Conservation (phyloP, 495 filamentous ascomycete species). For the Lophium mytilinum region DNA sequence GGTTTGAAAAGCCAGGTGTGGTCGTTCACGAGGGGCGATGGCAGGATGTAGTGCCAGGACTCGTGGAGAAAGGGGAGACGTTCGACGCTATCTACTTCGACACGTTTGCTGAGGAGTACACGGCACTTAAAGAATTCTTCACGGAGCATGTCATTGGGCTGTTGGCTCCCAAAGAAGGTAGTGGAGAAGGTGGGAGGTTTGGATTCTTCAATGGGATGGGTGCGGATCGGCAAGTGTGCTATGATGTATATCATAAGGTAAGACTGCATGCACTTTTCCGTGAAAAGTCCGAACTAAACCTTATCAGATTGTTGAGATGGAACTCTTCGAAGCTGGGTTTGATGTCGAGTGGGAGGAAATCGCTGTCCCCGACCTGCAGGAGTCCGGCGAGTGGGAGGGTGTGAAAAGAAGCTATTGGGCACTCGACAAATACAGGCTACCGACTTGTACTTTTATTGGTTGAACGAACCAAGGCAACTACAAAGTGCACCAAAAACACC, state of each 20-base stretch:
- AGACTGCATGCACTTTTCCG: background rate
- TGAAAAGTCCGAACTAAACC: background rate
- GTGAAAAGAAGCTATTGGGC: conserved; percentile 84
- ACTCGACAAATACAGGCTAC: conserved; percentile 64
- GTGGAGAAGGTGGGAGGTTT: conserved; percentile 53
- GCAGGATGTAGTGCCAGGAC: conserved; percentile 69
- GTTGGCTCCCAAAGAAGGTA: conserved; percentile 46
- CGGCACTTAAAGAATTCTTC: conserved; percentile 78
- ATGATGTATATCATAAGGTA: conserved; percentile 84
- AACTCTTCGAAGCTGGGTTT: conserved; percentile 82
- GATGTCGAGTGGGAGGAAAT: conserved; percentile 82
- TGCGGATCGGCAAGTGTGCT: conserved; percentile 83
- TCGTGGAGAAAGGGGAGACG: conserved; percentile 59
- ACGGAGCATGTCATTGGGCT: conserved; percentile 74
- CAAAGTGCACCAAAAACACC: conserved; percentile 1
- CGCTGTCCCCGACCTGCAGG: conserved; percentile 49
- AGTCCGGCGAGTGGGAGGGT: conserved; percentile 71
- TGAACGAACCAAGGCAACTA: conserved; percentile 4
- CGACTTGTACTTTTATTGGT: conserved; percentile 41
- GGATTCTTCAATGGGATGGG: conserved; percentile 95
- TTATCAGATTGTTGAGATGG: conserved; percentile 70
- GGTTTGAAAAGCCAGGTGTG: conserved; percentile 57
- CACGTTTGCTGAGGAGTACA: conserved; percentile 91
- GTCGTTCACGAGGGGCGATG: conserved; percentile 65
- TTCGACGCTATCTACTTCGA: conserved; percentile 98